Base-by-base conservation (phyloP, 208 protist genomes). In the Leishmania arabica region DNA sequence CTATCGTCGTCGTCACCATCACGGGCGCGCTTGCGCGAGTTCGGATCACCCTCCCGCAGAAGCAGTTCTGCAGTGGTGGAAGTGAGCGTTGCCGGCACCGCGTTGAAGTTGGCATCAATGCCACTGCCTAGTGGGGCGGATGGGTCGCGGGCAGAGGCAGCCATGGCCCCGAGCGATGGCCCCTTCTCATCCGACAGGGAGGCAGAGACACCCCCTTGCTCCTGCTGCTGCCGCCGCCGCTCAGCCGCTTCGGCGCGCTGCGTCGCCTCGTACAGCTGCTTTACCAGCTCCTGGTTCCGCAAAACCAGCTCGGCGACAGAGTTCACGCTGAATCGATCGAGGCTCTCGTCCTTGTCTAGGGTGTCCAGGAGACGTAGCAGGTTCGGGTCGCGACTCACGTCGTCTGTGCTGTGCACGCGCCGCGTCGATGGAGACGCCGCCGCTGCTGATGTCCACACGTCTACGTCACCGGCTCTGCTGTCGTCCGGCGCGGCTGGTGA, bases 241-340 rank as follows among this genome's bases (percentile, higher is more conserved):
- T 83, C 81, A 37, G 81, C 82, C 7, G 56, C 77, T 47, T 86
- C 89, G 3, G 77, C 78, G n/a, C 81, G 88, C 79, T 93, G 90
- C 51, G 90, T 92, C 3, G 65, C 78, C 6, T 81, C 68, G 79
- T 95, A 95, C 58, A 96, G 85, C 81, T 96, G 90, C 81, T 88
- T 76, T 65, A 94, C 68, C 9, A 96, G 83, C 76, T 96, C 91
- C 83, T 95, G 91, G 78, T 96, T 96, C 51, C 93, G 93, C 74
- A 86, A 66, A 27, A 96, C 72, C 15, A 96, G 75, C 73, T 96
- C 89, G 6, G 84, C 69, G 8, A 96, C 90, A 19, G 85, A 88
- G 84, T 96, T 92, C 51, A 93, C 79, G 62, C 89, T 92, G 83
- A 88, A 96, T 15, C 86, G 87, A 54, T 91, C 89, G 27, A 94